Evolutionary conservation across 345 rosid species (phyloP).

Genomic region (Euphorbia pulcherrima): DNA sequence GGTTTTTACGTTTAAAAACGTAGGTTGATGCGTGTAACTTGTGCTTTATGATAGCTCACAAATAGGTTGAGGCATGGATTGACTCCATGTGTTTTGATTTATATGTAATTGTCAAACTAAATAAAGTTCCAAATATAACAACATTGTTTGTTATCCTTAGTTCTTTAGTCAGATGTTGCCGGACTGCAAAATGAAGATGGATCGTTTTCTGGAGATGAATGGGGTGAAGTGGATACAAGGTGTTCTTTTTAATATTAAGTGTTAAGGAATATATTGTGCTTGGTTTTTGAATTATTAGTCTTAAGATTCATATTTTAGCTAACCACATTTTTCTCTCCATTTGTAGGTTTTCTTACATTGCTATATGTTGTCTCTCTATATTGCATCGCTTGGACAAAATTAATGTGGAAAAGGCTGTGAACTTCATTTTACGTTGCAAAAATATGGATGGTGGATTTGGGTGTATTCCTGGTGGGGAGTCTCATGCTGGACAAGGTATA

Average conservation of each 20-base stretch:
- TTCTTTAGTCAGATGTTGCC: slow-evolving; percentile 51
- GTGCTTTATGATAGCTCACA: background rate
- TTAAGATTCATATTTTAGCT: slow-evolving; percentile 9
- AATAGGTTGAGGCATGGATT: background rate
- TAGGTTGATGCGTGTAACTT: no score
- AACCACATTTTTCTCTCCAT: slow-evolving; percentile 12
- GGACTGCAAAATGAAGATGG: slow-evolving; percentile 91
- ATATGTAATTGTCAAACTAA: background rate
- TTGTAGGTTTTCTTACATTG: slow-evolving; percentile 78
- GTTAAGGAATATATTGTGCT: background rate
- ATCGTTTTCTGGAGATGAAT: slow-evolving; percentile 85
- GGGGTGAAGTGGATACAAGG: slow-evolving; percentile 98
- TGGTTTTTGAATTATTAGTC: background rate
- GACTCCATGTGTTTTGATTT: background rate
- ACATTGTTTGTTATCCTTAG: slow-evolving; percentile 28
- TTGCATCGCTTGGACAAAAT: slow-evolving; percentile 54
- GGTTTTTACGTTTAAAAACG: no score
- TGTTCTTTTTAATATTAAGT: slow-evolving; percentile 21
- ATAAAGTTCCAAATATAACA: background rate
- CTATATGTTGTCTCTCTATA: slow-evolving; percentile 76
- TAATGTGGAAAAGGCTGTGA: slow-evolving; percentile 71
- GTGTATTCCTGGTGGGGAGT: slow-evolving; percentile 87
- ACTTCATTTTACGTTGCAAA: slow-evolving; percentile 80
- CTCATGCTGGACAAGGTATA: slow-evolving; percentile 96
- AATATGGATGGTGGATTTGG: slow-evolving; percentile 96